phyloP scores from a whole-genome alignment of 2,329 filamentous ascomycete genomes.

The Fusarium illudens region DNA sequence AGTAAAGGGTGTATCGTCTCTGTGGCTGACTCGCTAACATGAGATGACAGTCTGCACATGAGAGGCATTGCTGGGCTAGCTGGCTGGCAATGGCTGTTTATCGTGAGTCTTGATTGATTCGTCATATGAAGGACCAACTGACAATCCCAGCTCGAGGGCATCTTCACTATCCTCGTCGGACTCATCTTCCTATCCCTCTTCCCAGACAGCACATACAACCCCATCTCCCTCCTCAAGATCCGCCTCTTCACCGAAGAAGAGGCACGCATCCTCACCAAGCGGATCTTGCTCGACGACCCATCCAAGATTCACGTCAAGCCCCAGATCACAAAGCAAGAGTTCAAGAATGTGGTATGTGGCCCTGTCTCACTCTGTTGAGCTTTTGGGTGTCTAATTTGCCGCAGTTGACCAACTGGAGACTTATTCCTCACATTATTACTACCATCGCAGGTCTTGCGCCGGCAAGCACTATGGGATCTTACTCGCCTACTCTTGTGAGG shows the following conservation, averaged over 20 bases:
- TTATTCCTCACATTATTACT: constrained; percentile 46
- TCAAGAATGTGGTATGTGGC: constrained; percentile 45
- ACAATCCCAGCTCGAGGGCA: constrained; percentile 41
- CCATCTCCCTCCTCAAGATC: constrained; percentile 43
- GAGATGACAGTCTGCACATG: constrained; percentile 31
- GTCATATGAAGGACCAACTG: not conserved
- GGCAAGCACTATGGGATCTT: constrained; percentile 28
- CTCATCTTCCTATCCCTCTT: constrained; percentile 29
- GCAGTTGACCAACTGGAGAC: constrained; percentile 50
- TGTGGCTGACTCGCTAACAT: not conserved
- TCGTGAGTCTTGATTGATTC: constrained; percentile 8
- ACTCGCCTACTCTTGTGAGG: constrained; percentile 40
- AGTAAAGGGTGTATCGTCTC: not conserved
- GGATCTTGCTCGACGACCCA: constrained; percentile 44
- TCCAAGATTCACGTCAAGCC: constrained; percentile 45
- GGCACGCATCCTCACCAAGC: constrained; percentile 44
- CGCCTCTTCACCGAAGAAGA: constrained; percentile 49
- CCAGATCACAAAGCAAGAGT: constrained; percentile 44
- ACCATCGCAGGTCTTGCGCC: constrained; percentile 32
- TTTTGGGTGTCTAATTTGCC: not conserved
- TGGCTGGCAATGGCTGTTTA: constrained; percentile 41
- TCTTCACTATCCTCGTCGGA: constrained; percentile 46
- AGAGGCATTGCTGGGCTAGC: constrained; percentile 34
- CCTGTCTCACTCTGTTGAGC: not conserved
- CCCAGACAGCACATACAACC: constrained; percentile 37